Evolutionary conservation across 768 basidiomycete species (phyloP).

Genomic region (Imleria badia): DNA sequence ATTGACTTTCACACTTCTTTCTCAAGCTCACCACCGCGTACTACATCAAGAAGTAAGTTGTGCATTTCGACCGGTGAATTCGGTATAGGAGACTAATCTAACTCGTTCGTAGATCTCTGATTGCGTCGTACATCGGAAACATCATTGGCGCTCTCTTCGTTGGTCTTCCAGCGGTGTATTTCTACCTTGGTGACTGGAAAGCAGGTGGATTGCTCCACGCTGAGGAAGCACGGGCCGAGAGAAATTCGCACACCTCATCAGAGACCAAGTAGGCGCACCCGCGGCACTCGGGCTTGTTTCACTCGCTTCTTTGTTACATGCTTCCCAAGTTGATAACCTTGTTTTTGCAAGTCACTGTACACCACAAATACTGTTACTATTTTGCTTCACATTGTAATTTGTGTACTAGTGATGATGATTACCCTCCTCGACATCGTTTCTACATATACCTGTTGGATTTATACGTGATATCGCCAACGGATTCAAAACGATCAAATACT

Average conservation of each 20-base stretch:
- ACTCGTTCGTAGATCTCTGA: constrained; percentile 47
- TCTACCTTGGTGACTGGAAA: constrained; percentile 56
- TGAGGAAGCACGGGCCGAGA: constrained; percentile 36
- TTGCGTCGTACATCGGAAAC: constrained; percentile 67
- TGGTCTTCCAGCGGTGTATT: constrained; percentile 61
- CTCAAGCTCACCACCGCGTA: constrained; percentile 36
- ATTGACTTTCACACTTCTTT: neutral
- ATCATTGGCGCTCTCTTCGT: constrained; percentile 64
- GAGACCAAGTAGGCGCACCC: neutral
- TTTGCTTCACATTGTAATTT: neutral
- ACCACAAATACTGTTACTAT: neutral
- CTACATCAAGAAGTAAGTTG: constrained; percentile 66
- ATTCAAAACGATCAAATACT: neutral
- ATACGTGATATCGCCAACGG: neutral
- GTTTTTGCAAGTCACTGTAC: neutral
- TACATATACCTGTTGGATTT: neutral
- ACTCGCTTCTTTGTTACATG: neutral
- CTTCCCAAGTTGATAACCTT: neutral
- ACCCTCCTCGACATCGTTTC: neutral
- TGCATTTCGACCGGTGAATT: neutral
- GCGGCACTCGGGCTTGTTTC: neutral
- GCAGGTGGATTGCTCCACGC: constrained; percentile 38
- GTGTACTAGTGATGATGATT: neutral
- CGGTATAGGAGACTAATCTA: neutral
- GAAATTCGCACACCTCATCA: constrained; percentile 11